phyloP scores from a whole-genome alignment of 2,329 filamentous ascomycete genomes.

The Waltergamsia citrina region DNA sequence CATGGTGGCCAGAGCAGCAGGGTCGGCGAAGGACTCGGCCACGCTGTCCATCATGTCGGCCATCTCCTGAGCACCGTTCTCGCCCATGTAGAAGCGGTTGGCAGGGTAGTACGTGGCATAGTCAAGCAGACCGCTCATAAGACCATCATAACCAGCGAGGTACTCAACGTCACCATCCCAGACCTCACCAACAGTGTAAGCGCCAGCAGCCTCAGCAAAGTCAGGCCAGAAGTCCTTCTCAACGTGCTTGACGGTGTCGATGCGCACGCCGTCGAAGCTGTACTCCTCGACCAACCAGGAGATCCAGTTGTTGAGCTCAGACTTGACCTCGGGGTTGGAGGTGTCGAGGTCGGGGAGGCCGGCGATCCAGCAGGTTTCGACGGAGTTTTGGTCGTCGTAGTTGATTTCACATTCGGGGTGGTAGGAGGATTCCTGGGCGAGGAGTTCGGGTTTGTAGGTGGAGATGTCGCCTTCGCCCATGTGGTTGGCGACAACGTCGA shows the following conservation, averaged over 20 bases:
- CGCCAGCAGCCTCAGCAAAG: constrained; percentile 43
- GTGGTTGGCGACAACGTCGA: constrained; percentile 52
- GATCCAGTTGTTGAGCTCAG: constrained; percentile 50
- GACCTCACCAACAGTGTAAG: constrained; percentile 54
- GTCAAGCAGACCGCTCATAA: constrained; percentile 51
- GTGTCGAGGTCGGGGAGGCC: constrained; percentile 55
- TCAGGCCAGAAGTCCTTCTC: constrained; percentile 46
- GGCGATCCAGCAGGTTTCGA: constrained; percentile 44
- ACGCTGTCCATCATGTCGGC: constrained; percentile 24
- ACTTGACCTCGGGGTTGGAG: constrained; percentile 33
- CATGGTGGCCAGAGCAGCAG: constrained; percentile 38
- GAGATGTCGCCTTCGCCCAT: constrained; percentile 43
- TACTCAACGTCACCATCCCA: constrained; percentile 42
- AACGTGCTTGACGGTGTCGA: constrained; percentile 55
- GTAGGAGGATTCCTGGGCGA: constrained; percentile 47
- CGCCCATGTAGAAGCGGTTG: constrained; percentile 26
- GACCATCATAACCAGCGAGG: constrained; percentile 39
- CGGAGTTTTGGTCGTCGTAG: constrained; percentile 38
- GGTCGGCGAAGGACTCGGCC: constrained; percentile 24
- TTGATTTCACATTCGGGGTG: constrained; percentile 50
- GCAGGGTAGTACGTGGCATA: constrained; percentile 41
- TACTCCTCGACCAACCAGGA: constrained; percentile 47
- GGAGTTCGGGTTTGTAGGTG: constrained; percentile 28
- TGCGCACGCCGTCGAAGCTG: constrained; percentile 50
- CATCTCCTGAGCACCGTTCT: constrained; percentile 25